Evolutionary conservation across 208 protist species (phyloP).

Genomic region (Acanthamoeba royreba): DNA sequence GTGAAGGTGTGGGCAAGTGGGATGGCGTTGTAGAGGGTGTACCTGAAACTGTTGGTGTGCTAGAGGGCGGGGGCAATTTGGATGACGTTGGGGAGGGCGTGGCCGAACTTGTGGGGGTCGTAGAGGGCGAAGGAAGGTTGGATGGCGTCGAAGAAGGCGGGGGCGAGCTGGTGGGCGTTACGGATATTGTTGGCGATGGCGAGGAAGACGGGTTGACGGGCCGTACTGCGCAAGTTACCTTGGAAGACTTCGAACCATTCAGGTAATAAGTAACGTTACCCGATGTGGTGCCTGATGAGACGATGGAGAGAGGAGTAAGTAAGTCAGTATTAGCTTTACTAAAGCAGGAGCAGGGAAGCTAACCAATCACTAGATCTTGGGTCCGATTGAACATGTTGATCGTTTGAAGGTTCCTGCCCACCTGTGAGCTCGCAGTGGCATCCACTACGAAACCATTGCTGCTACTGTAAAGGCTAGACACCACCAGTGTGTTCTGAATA

Average conservation of each 20-base stretch:
- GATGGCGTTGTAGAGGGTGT: no score
- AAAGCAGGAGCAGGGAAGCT: no score
- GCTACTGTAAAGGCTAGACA: no score
- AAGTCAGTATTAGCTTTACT: no score
- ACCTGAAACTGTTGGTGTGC: no score
- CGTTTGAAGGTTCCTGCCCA: not conserved
- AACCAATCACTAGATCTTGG: not conserved
- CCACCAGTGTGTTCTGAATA: no score
- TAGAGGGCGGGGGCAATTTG: no score
- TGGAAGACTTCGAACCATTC: no score
- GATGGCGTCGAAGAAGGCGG: not conserved
- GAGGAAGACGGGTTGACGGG: not conserved
- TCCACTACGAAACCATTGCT: not conserved
- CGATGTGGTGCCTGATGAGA: no score
- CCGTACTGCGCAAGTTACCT: no score
- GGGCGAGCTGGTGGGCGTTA: not conserved
- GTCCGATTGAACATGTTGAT: not conserved
- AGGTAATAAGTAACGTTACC: no score
- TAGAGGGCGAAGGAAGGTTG: not conserved
- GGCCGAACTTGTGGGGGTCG: not conserved
- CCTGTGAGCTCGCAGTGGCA: not conserved
- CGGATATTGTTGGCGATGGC: not conserved
- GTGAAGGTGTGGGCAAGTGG: not conserved
- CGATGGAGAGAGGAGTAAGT: not conserved
- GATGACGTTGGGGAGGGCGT: not conserved